Evolutionary conservation across 2,329 filamentous ascomycete species (phyloP).

Genomic region (Colletotrichum musae): DNA sequence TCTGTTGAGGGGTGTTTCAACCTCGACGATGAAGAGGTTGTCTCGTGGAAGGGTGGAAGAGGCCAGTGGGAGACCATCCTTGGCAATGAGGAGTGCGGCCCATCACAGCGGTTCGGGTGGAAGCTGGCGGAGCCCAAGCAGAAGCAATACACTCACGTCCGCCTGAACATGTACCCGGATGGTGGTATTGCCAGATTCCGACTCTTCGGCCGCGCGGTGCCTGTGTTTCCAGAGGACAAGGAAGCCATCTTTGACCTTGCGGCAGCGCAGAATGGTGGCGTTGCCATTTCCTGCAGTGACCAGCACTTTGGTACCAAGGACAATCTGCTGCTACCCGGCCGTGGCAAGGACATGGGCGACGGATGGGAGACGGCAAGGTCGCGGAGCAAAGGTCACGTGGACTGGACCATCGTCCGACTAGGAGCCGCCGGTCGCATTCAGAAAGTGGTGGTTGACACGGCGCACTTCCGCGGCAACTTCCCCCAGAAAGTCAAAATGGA

Average conservation of each 20-base stretch:
- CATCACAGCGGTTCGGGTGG: slow-evolving; percentile 82
- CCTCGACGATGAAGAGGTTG: slow-evolving; percentile 73
- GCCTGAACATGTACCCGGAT: slow-evolving; percentile 88
- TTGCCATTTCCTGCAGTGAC: slow-evolving; percentile 83
- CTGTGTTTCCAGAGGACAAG: slow-evolving; percentile 79
- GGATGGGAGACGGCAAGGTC: slow-evolving; percentile 89
- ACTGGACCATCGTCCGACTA: slow-evolving; percentile 85
- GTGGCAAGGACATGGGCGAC: slow-evolving; percentile 88
- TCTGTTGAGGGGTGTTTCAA: slow-evolving; percentile 83
- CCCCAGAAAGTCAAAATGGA: slow-evolving; percentile 82
- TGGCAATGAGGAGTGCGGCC: slow-evolving; percentile 78
- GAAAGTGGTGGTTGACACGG: slow-evolving; percentile 82
- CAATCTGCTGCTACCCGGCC: slow-evolving; percentile 83
- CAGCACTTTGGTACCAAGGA: slow-evolving; percentile 88
- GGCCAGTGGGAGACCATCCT: slow-evolving; percentile 82
- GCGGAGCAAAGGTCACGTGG: slow-evolving; percentile 78
- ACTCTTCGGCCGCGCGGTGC: slow-evolving; percentile 81
- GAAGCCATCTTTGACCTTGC: slow-evolving; percentile 81
- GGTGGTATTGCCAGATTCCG: slow-evolving; percentile 87
- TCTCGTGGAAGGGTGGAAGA: slow-evolving; percentile 70
- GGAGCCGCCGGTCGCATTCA: slow-evolving; percentile 76
- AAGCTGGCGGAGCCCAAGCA: slow-evolving; percentile 70
- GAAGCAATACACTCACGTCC: slow-evolving; percentile 83
- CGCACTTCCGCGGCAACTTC: slow-evolving; percentile 87
- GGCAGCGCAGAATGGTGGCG: slow-evolving; percentile 83